Evolutionary conservation across 768 basidiomycete species (phyloP), one percentile per base, ranked within the genome.

Genomic region (Hemileccinum rubropunctum): DNA sequence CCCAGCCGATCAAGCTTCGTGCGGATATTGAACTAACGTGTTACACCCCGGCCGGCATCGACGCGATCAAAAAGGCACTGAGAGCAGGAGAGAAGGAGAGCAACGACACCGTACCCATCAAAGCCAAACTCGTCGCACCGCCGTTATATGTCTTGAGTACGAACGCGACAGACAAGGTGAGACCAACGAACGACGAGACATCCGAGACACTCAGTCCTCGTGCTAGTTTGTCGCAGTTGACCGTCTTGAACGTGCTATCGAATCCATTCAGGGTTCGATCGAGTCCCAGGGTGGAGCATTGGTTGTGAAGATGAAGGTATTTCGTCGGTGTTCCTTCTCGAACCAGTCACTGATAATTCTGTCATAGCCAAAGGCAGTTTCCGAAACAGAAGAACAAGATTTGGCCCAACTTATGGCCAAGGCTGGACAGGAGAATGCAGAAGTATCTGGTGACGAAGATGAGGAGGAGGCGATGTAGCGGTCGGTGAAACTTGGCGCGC

Each of bases 11-110:
- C 77, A 99, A 98, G 73, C 82, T 99, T 35, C 91, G 97, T 59
- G 94, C 97, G 4, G 97, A 99, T 71, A 90, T 99, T 61, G 94
- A 98, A 71, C 73, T 99, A 39, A 97, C 94, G 35, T 98, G 95
- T 70, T 99, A 97, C 68, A 87, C 88, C 1, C 94, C 93, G 30
- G 83, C 90, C 6, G 95, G 97, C 9, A 98, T 99, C 66, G 92
- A 97, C 60, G 94, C 95, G 6, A 98, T 99, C 72, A 92, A 92
- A 72, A 85, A 84, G 45, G 95, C 97, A 0, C 77, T 98, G 32
- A 79, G 81, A 37, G 90, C 89, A 3, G 95, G 95, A 27, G 97
- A 98, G 67, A 82, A 79, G 45, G 82, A 89, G 55, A 91, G 90
- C 69, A 93, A 78, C 15, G 90, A 93, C 50, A 81, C 86, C 0